A percentile compares a stretch with the other conserved stretches of the same genome.
phyloP scores from a whole-genome alignment of 2,329 filamentous ascomycete species.

The Zalaria obscura region DNA sequence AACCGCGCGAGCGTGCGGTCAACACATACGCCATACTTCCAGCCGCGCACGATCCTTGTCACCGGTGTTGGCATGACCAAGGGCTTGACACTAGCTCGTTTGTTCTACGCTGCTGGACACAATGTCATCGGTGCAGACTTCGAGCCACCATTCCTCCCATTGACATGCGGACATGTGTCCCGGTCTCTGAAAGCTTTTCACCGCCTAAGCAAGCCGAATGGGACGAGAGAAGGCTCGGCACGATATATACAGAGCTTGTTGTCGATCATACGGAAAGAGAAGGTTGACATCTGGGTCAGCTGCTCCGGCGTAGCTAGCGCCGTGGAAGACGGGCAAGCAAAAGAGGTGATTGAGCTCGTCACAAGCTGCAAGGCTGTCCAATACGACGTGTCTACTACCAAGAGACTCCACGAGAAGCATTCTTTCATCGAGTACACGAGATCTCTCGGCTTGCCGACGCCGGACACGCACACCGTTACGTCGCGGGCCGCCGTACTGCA shows the following conservation, averaged over 20 bases:
- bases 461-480: slow-evolving; percentile 35
- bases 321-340: slow-evolving; percentile 51
- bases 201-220: slow-evolving; percentile 22
- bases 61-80: slow-evolving; percentile 63
- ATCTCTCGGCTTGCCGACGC: slow-evolving; percentile 34
- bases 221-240: slow-evolving; percentile 20
- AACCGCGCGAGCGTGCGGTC: slow-evolving; percentile 11
- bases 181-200: slow-evolving; percentile 42
- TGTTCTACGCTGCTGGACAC: slow-evolving; percentile 50
- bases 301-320: slow-evolving; percentile 56
- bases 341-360: slow-evolving; percentile 43
- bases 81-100: slow-evolving; percentile 50
- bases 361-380: slow-evolving; percentile 50
- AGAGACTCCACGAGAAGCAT: slow-evolving; percentile 49
- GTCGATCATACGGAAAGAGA: slow-evolving; percentile 44
- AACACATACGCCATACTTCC: slow-evolving; percentile 20
- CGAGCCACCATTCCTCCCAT: slow-evolving; percentile 22
- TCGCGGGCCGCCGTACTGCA: slow-evolving; percentile 38
- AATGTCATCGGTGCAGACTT: slow-evolving; percentile 60
- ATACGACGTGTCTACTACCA: slow-evolving; percentile 42
- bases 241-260: slow-evolving; percentile 44
- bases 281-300: slow-evolving; percentile 57
- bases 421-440: slow-evolving; percentile 47
- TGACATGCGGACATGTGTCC: slow-evolving; percentile 44
- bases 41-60: slow-evolving; percentile 47